Base-by-base conservation (phyloP, 371 early-diverging fungal species). In the Apophysomyces trapeziformis region DNA sequence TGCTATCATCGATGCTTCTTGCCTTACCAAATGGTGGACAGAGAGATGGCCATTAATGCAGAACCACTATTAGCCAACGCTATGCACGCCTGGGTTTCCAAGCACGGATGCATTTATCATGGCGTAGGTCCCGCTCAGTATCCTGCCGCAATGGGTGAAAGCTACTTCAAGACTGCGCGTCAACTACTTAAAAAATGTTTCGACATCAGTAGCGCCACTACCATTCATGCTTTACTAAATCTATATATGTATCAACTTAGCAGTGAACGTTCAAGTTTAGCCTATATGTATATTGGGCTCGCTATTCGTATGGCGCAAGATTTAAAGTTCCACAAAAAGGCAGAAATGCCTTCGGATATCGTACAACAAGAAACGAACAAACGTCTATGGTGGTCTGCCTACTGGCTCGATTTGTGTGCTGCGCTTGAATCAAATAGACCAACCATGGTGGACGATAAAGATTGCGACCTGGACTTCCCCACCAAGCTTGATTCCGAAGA, bases 241-340 rank as follows among this genome's bases (percentile, higher is more conserved):
- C 66, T 85, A 12, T 85, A 85, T 71, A 83, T 83, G 85, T 85
- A 83, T 36, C 85, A 85, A 54, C 68, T 85, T 32, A 79, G 79
- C 57, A 76, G 77, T 18, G 85, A 83, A 12, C 71, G 82, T 9
- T 77, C 85, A 1, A 81, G 82, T 58, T 61, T 81, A 26, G 78
- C 83, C 18, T 85, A 83, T 68, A 77, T 85, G 38, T 85, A 85
- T 38, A 82, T 78, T 38, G 83, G 85, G 14, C 68, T 85, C 43
- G 85, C 85, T 1, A 85, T 85, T 57, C 80, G 85, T 13, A 85
- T 85, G 85, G 85, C 85, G 2, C 85, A 85, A 64, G 85, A 83
- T 68, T 73, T 85, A 38, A 82, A 82, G 43, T 77, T 83, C 7
- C 81, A 85, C 66, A 76, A 82, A 36, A 78, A 75, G 64, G 70